A percentile compares a stretch with the other conserved stretches of the same genome.
Evolutionary conservation across 208 protist species (phyloP).

Genomic region (Angomonas deanei): DNA sequence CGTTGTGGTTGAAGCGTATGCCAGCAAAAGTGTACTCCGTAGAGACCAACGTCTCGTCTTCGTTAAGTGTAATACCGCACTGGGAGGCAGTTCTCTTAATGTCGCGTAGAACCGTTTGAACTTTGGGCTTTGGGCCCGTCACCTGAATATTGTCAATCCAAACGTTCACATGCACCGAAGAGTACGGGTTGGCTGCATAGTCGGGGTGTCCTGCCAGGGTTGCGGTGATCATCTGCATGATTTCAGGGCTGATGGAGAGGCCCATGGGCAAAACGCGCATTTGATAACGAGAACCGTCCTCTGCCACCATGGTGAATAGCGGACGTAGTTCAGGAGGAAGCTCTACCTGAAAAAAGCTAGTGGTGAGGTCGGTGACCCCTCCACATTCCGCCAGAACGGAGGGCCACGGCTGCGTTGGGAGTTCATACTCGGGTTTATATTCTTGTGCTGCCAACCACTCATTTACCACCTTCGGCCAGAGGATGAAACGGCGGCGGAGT

Average conservation of each 20-base stretch:
- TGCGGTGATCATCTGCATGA: slow-evolving; percentile 20
- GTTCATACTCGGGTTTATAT: slow-evolving; percentile 1
- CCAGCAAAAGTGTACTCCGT: slow-evolving; percentile 14
- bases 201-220: slow-evolving; percentile 9
- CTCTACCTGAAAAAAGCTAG: slow-evolving; percentile 15
- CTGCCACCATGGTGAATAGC: background rate
- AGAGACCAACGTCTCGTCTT: slow-evolving; percentile 11
- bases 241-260: slow-evolving; percentile 17
- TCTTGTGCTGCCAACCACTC: slow-evolving; percentile 6
- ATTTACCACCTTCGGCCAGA: slow-evolving; percentile 15
- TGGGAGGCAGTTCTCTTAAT: background rate
- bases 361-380: slow-evolving; percentile 11
- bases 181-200: slow-evolving; percentile 2
- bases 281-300: slow-evolving; percentile 6
- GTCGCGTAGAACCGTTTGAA: slow-evolving; percentile 5
- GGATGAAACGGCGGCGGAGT: slow-evolving; percentile 7
- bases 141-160: slow-evolving; percentile 28
- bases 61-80: slow-evolving; percentile 7
- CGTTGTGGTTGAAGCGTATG: slow-evolving; percentile 5
- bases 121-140: slow-evolving; percentile 3
- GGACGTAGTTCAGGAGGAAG: background rate
- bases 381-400: slow-evolving; percentile 10
- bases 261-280: slow-evolving; percentile 19
- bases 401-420: background rate
- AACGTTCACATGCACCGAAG: slow-evolving; percentile 10